phyloP scores from a whole-genome alignment of 257 asterid genomes.

The Solanum etuberosum region DNA sequence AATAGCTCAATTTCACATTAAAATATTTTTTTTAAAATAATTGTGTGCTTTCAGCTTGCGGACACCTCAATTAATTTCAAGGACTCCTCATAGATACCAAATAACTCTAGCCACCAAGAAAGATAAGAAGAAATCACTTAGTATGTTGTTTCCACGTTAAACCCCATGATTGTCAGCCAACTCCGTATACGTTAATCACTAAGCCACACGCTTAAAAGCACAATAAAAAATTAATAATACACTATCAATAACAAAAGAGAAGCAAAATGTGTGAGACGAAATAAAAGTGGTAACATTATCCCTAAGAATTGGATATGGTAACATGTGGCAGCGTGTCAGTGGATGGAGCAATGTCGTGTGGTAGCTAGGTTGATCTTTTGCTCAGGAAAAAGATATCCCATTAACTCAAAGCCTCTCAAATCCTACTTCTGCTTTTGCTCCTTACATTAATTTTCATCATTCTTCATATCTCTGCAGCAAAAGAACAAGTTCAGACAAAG shows the following conservation, averaged over 20 bases:
- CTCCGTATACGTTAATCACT: neutral
- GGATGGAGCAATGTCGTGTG: constrained; percentile 20
- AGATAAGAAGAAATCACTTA: neutral
- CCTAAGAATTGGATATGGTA: constrained; percentile 38
- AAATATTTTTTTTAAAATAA: too few relatives aligned
- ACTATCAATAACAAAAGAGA: neutral
- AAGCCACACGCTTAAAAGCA: neutral
- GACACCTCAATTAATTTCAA: neutral
- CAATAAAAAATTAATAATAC: neutral
- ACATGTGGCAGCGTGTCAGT: constrained; percentile 38
- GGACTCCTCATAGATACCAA: neutral
- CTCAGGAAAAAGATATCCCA: constrained; percentile 37
- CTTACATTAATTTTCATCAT: neutral
- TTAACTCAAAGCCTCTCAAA: constrained; percentile 20
- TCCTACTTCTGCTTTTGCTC: neutral
- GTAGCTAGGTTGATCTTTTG: constrained; percentile 11
- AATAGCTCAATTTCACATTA: neutral
- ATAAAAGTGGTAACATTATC: constrained; percentile 27
- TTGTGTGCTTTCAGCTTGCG: too few relatives aligned
- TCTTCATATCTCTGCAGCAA: constrained; percentile 1
- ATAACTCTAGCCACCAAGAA: neutral
- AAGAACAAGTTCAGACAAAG: neutral
- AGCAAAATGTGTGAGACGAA: neutral
- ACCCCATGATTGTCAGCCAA: neutral
- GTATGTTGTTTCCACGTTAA: neutral